Evolutionary conservation across 2,329 filamentous ascomycete genomes (phyloP).

Genomic region (Sarocladium brachiariae): DNA sequence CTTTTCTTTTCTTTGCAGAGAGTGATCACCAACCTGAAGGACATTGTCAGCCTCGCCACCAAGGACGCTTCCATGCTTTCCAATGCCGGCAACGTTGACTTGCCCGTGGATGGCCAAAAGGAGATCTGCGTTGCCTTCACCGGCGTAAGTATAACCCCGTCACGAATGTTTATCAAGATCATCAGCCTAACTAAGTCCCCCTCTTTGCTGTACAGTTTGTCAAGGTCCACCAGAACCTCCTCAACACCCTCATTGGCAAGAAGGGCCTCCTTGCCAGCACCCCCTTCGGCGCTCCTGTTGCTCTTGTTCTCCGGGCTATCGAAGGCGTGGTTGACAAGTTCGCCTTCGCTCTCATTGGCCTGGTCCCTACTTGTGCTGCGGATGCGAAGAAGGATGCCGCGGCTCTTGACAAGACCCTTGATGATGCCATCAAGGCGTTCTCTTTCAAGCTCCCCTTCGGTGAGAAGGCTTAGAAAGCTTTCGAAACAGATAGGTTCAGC

Average conservation of each 20-base stretch:
- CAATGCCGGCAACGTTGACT: slow-evolving; percentile 2
- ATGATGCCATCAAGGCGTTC: slow-evolving; percentile 24
- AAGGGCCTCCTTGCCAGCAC: slow-evolving; percentile 11
- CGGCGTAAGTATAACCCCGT: slow-evolving; percentile 11
- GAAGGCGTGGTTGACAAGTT: slow-evolving; percentile 15
- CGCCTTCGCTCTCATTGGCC: slow-evolving; percentile 13
- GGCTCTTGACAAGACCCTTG: slow-evolving; percentile 7
- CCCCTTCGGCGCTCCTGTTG: slow-evolving; percentile 13
- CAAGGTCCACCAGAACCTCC: slow-evolving; percentile 14
- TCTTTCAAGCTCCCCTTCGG: background rate
- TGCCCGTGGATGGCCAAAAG: slow-evolving; percentile 12
- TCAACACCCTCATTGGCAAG: slow-evolving; percentile 16
- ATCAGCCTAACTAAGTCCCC: background rate
- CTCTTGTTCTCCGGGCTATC: slow-evolving; percentile 14
- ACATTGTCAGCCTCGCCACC: slow-evolving; percentile 9
- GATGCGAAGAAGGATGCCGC: slow-evolving; percentile 12
- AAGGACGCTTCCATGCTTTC: slow-evolving; percentile 3
- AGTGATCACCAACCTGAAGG: slow-evolving; percentile 5
- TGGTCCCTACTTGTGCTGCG: slow-evolving; percentile 14
- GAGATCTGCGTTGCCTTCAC: slow-evolving; percentile 13
- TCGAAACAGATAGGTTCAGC: too few species aligned
- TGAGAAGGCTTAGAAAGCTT: background rate
- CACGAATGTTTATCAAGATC: background rate
- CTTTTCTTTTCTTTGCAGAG: too few species aligned
- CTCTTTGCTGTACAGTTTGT: slow-evolving; percentile 11